phyloP scores from a whole-genome alignment of 2,329 filamentous ascomycete species.

The Phyllosticta capitalensis region DNA sequence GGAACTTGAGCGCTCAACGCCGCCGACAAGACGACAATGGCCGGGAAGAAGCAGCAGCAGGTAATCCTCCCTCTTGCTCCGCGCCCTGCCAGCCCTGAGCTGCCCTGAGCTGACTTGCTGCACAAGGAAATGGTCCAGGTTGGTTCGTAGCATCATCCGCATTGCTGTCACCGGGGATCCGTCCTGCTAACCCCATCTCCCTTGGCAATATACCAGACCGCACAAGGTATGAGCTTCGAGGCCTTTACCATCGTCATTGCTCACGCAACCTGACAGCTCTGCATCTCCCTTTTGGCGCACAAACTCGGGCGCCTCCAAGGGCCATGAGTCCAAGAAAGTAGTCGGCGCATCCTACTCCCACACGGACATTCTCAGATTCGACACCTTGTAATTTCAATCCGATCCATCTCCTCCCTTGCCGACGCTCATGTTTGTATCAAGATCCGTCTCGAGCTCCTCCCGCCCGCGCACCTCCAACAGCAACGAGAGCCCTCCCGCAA shows the following conservation, averaged over 20 bases:
- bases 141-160: slow-evolving; percentile 56
- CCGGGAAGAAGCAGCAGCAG: slow-evolving; percentile 37
- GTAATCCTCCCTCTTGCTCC: slow-evolving; percentile 16
- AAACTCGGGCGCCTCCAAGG: slow-evolving; percentile 38
- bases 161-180: slow-evolving; percentile 22
- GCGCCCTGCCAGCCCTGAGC: slow-evolving; percentile 17
- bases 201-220: slow-evolving; percentile 14
- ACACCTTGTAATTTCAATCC: slow-evolving; percentile 53
- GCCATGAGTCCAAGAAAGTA: slow-evolving; percentile 54
- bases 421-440: background rate
- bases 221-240: slow-evolving; percentile 13
- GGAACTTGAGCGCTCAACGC: background rate
- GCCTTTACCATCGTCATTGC: background rate
- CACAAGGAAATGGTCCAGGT: slow-evolving; percentile 97
- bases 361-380: slow-evolving; percentile 85
- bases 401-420: background rate
- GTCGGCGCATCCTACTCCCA: slow-evolving; percentile 95
- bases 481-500: slow-evolving; percentile 44
- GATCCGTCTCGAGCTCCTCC: slow-evolving; percentile 30
- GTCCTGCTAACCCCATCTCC: slow-evolving; percentile 25
- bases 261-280: slow-evolving; percentile 45
- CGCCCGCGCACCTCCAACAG: slow-evolving; percentile 66
- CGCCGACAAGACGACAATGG: slow-evolving; percentile 23
- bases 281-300: slow-evolving; percentile 81
- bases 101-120: slow-evolving; percentile 3